Percentiles rank a stretch among this genome's conserved stretches.
phyloP scores from a whole-genome alignment of 2,329 filamentous ascomycete genomes.

The Ustilaginoidea virens region DNA sequence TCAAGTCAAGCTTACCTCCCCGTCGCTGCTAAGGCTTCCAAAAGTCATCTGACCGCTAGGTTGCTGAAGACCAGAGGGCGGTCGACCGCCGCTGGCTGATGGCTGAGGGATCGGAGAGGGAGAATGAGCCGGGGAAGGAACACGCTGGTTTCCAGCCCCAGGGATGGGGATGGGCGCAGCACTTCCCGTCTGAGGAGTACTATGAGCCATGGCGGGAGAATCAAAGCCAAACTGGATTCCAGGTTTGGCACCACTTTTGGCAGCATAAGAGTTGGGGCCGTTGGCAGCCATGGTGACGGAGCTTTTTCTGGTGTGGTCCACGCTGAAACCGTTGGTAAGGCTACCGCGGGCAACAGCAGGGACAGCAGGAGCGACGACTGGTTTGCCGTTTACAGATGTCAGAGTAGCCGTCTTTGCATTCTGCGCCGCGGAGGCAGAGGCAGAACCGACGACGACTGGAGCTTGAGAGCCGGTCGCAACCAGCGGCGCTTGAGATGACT shows the following conservation, averaged over 20 bases:
- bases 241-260: slow-evolving; percentile 55
- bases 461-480: slow-evolving; percentile 40
- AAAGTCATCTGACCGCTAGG: slow-evolving; percentile 59
- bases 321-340: slow-evolving; percentile 50
- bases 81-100: slow-evolving; percentile 68
- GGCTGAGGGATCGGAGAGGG: slow-evolving; percentile 90
- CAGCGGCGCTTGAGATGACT: slow-evolving; percentile 43
- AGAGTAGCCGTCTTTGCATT: slow-evolving; percentile 50
- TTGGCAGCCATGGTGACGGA: slow-evolving; percentile 86
- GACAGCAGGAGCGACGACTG: slow-evolving; percentile 52
- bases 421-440: slow-evolving; percentile 32
- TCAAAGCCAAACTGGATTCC: slow-evolving; percentile 75
- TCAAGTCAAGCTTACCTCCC: slow-evolving; percentile 62
- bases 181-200: slow-evolving; percentile 42
- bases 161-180: slow-evolving; percentile 48
- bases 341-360: slow-evolving; percentile 50
- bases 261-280: slow-evolving; percentile 57
- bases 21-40: slow-evolving; percentile 69
- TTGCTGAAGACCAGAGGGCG: slow-evolving; percentile 59
- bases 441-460: slow-evolving; percentile 39
- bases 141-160: slow-evolving; percentile 42
- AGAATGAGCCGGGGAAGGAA: slow-evolving; percentile 73
- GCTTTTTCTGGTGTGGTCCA: slow-evolving; percentile 68
- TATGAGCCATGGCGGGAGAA: slow-evolving; percentile 51
- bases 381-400: slow-evolving; percentile 76